A percentile compares a stretch with the other conserved stretches of the same genome.
These are phyloP conservation scores for Wickerhamomyces hampshirensis DNA, from an alignment of 805 yeast genomes.

Conservation along the genomic window DNA sequence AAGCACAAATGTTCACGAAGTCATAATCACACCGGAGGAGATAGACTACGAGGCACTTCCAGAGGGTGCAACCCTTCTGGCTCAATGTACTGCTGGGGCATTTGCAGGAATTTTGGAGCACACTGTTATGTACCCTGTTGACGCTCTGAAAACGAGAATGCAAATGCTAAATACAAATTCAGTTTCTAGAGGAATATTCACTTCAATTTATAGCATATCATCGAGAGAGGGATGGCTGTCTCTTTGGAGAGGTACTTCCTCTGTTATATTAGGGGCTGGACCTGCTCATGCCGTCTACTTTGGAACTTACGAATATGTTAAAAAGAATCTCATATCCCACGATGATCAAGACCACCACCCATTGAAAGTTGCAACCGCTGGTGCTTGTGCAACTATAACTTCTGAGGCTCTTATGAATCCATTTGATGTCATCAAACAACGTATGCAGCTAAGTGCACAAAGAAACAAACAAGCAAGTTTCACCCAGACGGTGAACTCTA, in stretches of 20 bases:
- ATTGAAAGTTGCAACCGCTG: slow-evolving; percentile 77
- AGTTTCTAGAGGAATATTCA: slow-evolving; percentile 29
- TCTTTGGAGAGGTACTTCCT: slow-evolving; percentile 90
- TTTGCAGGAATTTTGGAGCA: slow-evolving; percentile 98
- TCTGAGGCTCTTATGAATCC: slow-evolving; percentile 97
- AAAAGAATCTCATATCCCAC: slow-evolving; percentile 28
- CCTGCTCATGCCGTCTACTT: slow-evolving; percentile 99
- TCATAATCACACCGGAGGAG: slow-evolving; percentile 33
- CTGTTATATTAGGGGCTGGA: slow-evolving; percentile 93
- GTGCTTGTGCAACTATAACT: slow-evolving; percentile 87
- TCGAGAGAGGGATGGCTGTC: slow-evolving; percentile 83
- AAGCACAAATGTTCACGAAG: background rate
- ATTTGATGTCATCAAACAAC: slow-evolving; percentile 89
- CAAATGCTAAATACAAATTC: slow-evolving; percentile 38
- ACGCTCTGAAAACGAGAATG: slow-evolving; percentile 92
- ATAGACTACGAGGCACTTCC: slow-evolving; percentile 92
- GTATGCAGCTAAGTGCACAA: slow-evolving; percentile 64
- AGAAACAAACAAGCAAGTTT: slow-evolving; percentile 5
- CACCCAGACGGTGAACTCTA: slow-evolving; percentile 12
- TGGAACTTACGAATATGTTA: slow-evolving; percentile 79
- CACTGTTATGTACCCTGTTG: slow-evolving; percentile 94
- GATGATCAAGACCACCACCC: slow-evolving; percentile 57
- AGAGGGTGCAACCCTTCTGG: slow-evolving; percentile 71
- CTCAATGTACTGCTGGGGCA: slow-evolving; percentile 90
- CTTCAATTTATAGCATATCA: slow-evolving; percentile 66